Base-by-base conservation (phyloP, 208 protist genomes). In the Crithidia fasciculata region DNA sequence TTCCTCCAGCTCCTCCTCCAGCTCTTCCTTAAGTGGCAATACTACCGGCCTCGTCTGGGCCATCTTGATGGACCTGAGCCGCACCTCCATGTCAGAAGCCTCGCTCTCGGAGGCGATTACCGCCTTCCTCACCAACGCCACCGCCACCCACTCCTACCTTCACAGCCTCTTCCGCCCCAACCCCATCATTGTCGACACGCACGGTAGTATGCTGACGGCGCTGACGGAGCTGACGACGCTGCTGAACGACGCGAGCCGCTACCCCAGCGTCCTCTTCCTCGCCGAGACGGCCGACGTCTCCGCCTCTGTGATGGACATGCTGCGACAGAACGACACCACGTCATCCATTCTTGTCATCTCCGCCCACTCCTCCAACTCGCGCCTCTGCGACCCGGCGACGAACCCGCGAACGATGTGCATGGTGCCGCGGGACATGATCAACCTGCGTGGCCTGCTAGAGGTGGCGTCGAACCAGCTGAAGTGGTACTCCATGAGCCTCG, bases 371-470 rank as follows among this genome's bases (percentile, higher is more conserved):
- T 92, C 89, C 49, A 91, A 91, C 64, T 41, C 63, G 41, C 74
- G 79, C 8, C 66, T 96, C 41, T 96, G 92, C 71, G 86, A 92
- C 49, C 73, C 80, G 13, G 19, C 49, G 9, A 81, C 73, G 39
- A 94, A 94, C 72, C 80, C 79, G 15, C 83, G 74, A 28, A 91
- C 80, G 3, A 70, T 96, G 4, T 96, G 92, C 79, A 83, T 94
- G 61, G 86, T 92, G n/a, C 87, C 89, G 61, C 81, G 70, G 37
- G 92, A 96, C 60, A 76, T 82, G 56, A 76, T 90, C 56, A 94
- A 93, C 74, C 60, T 92, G 2, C 87, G 82, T 43, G 92, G 75
- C 41, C 36, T 93, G 53, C 74, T 96, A 19, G 88, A 96, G 66
- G 72, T 86, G 36, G 80, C 70, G 9, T 87, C 85, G n/a, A 82